Conservation (phyloP, 257 asterid genomes). For the Penstemon barbatus region DNA sequence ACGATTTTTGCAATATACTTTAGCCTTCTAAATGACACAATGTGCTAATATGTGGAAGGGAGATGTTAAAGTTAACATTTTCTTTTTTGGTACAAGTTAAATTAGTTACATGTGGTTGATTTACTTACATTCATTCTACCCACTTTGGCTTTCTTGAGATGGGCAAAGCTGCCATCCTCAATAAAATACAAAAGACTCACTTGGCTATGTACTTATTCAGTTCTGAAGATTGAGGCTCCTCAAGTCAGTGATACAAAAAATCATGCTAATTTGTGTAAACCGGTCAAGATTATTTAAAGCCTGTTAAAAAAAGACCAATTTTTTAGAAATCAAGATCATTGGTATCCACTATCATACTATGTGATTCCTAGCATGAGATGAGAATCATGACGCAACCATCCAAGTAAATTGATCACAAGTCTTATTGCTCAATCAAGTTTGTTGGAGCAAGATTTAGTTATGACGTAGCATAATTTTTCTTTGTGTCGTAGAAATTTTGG, state of each 20-base stretch:
- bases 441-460: neutral
- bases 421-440: neutral
- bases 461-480: neutral
- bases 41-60: neutral
- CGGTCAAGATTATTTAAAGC: neutral
- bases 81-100: no score
- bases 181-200: neutral
- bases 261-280: neutral
- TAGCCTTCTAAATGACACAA: neutral
- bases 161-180: neutral
- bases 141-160: neutral
- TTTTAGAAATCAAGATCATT: neutral
- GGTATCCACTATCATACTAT: neutral
- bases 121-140: neutral
- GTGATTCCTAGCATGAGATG: neutral
- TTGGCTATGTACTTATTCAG: neutral
- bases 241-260: neutral
- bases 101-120: neutral
- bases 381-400: neutral
- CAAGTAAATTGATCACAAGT: neutral
- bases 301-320: neutral
- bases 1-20: neutral
- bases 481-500: neutral
- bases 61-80: neutral
- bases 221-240: neutral